Conservation (phyloP, 495 filamentous ascomycete genomes). For the Penicillium diatomitis region DNA sequence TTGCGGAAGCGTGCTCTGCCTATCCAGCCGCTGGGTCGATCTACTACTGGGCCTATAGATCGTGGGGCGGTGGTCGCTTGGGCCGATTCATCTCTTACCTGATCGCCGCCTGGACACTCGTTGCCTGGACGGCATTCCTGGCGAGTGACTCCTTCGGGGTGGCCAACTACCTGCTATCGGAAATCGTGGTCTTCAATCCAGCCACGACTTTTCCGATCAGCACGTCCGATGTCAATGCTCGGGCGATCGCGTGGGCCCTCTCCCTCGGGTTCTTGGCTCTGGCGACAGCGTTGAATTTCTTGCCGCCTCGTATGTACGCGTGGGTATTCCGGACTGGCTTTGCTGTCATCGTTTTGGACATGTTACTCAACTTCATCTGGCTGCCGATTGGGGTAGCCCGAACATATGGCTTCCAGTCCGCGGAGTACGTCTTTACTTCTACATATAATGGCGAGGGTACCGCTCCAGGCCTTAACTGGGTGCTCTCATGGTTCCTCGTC, state of each 20-base stretch:
- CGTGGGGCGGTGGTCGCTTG: slow-evolving; percentile 21
- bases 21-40: slow-evolving; percentile 29
- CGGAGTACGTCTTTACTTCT: slow-evolving; percentile 26
- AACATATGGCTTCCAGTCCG: slow-evolving; percentile 27
- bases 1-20: slow-evolving; percentile 26
- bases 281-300: slow-evolving; percentile 24
- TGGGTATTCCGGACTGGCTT: slow-evolving; percentile 30
- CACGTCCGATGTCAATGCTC: slow-evolving; percentile 22
- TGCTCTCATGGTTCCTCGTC: slow-evolving; percentile 25
- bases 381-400: slow-evolving; percentile 24
- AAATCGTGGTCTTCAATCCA: slow-evolving; percentile 24
- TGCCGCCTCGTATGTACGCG: slow-evolving; percentile 24
- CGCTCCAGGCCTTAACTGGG: slow-evolving; percentile 25
- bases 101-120: slow-evolving; percentile 28
- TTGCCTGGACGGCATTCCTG: slow-evolving; percentile 28
- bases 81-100: slow-evolving; percentile 26
- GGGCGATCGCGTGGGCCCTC: slow-evolving; percentile 25
- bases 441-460: slow-evolving; percentile 25
- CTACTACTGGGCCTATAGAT: slow-evolving; percentile 32
- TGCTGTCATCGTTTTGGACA: slow-evolving; percentile 24
- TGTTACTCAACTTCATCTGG: slow-evolving; percentile 31
- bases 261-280: slow-evolving; percentile 23
- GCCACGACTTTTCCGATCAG: slow-evolving; percentile 21
- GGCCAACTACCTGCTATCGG: slow-evolving; percentile 26
- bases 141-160: slow-evolving; percentile 29